A percentile compares a stretch with the other conserved stretches of the same genome.
phyloP scores from a whole-genome alignment of 2,329 filamentous ascomycete species.

The Penicillium psychrosexuale region DNA sequence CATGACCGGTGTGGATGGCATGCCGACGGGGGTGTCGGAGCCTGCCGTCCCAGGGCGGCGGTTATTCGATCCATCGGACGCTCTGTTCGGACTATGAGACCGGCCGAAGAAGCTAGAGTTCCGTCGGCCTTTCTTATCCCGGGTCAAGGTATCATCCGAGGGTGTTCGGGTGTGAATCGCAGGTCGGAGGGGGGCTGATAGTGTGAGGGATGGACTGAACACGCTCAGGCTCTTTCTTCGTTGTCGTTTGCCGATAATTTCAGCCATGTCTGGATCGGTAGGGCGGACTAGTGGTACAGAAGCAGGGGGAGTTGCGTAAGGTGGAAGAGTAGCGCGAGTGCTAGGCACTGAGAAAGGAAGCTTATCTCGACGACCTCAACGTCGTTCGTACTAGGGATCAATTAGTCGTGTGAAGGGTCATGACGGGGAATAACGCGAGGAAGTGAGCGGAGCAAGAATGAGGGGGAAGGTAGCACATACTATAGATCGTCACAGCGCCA shows the following conservation, averaged over 20 bases:
- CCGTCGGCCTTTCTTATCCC: constrained; percentile 36
- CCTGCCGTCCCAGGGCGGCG: constrained; percentile 31
- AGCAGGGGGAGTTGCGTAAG: constrained; percentile 4
- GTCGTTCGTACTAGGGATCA: constrained; percentile 26
- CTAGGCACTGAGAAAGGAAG: constrained; percentile 12
- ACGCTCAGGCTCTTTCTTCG: constrained; percentile 37
- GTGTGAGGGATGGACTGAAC: constrained; percentile 30
- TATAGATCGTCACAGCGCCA: constrained; percentile 31
- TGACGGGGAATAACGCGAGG: constrained; percentile 2
- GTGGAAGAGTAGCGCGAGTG: constrained; percentile 3
- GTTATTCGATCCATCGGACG: constrained; percentile 27
- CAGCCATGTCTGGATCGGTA: constrained; percentile 30
- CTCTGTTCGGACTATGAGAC: constrained; percentile 24
- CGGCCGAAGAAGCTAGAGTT: constrained; percentile 41
- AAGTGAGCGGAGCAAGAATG: constrained; percentile 19
- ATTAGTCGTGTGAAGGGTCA: constrained; percentile 4
- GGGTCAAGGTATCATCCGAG: constrained; percentile 35
- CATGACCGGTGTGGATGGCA: constrained; percentile 20
- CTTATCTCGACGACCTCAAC: constrained; percentile 30
- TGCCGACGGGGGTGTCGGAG: constrained; percentile 25
- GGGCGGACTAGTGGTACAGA: constrained; percentile 3
- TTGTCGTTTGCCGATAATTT: constrained; percentile 32
- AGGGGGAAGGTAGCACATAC: constrained; percentile 29
- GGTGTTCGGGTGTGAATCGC: constrained; percentile 35
- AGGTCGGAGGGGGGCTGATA: constrained; percentile 21